These are phyloP conservation scores for Magnolia kwangsiensis DNA, from an alignment of 164 flowering plant species.

Conservation along the genomic window DNA sequence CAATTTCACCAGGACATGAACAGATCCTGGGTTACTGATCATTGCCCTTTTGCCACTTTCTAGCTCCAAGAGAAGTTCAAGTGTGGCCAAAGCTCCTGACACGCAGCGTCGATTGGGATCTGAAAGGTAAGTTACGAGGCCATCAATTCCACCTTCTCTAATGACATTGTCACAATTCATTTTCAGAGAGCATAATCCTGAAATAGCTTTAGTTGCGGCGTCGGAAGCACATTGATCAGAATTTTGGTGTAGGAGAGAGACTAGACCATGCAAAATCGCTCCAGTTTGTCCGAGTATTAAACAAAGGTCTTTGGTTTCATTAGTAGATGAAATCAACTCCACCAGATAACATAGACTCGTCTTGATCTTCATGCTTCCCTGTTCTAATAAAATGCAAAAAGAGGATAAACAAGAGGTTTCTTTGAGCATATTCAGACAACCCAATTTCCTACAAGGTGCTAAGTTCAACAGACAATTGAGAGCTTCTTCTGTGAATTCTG, in stretches of 20 bases:
- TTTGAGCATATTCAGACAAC: constrained; percentile 33
- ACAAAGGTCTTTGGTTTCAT: constrained; percentile 35
- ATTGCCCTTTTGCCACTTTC: constrained; percentile 39
- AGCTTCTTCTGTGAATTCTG: constrained; percentile 36
- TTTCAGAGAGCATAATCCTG: constrained; percentile 31
- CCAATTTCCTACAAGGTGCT: constrained; percentile 30
- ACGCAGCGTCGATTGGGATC: constrained; percentile 11
- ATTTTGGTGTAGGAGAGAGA: constrained; percentile 22
- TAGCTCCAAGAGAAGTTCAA: constrained; percentile 38
- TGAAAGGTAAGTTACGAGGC: constrained; percentile 32
- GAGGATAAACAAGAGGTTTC: constrained; percentile 28
- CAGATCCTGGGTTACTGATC: constrained; percentile 30
- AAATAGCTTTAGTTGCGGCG: constrained; percentile 36
- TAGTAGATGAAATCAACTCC: constrained; percentile 34
- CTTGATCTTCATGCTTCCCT: constrained; percentile 35
- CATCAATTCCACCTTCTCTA: constrained; percentile 34
- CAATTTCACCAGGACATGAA: constrained; percentile 51
- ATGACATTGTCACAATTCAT: constrained; percentile 29
- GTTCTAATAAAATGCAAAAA: constrained; percentile 32
- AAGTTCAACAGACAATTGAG: constrained; percentile 41
- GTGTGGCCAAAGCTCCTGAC: constrained; percentile 31
- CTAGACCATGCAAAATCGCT: constrained; percentile 20
- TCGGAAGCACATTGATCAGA: constrained; percentile 27
- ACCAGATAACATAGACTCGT: constrained; percentile 42
- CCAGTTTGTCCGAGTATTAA: constrained; percentile 22